A percentile compares a stretch with the other conserved stretches of the same genome.
Conservation (phyloP, 2,329 filamentous ascomycete genomes). For the Cryphonectria japonica region DNA sequence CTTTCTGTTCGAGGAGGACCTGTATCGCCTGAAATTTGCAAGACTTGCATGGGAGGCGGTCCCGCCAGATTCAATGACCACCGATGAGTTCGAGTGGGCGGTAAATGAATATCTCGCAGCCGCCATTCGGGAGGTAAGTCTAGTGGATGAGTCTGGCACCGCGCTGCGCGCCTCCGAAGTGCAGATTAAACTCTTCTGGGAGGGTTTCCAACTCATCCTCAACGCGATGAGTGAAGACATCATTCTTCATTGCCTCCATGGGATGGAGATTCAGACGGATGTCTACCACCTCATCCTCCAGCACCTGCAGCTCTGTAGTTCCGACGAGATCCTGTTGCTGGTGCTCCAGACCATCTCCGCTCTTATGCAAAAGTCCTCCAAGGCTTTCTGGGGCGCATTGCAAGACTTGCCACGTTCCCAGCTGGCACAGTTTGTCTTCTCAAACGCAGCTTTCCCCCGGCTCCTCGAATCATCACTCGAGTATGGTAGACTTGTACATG, state of each 20-base stretch:
- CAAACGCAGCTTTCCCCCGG: slow-evolving; percentile 67
- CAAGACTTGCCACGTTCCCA: slow-evolving; percentile 77
- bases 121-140: slow-evolving; percentile 52
- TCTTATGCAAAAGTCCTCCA: slow-evolving; percentile 75
- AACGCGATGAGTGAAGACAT: slow-evolving; percentile 72
- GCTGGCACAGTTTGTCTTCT: slow-evolving; percentile 83
- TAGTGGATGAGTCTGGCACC: slow-evolving; percentile 11
- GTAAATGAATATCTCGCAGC: slow-evolving; percentile 73
- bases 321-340: slow-evolving; percentile 64
- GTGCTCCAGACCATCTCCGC: slow-evolving; percentile 71
- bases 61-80: slow-evolving; percentile 62
- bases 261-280: slow-evolving; percentile 76
- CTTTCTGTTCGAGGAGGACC: slow-evolving; percentile 79
- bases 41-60: slow-evolving; percentile 69
- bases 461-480: slow-evolving; percentile 65
- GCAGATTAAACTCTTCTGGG: slow-evolving; percentile 76
- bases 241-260: slow-evolving; percentile 77
- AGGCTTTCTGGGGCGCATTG: slow-evolving; percentile 87
- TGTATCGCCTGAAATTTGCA: slow-evolving; percentile 68
- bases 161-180: slow-evolving; percentile 41
- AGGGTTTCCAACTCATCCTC: slow-evolving; percentile 75
- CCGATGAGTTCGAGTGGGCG: slow-evolving; percentile 84
- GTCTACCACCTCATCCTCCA: slow-evolving; percentile 66
- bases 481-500: slow-evolving; percentile 52
- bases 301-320: slow-evolving; percentile 55